phyloP scores from a whole-genome alignment of 192 early-diverging fungal species.

The Coemansia sp. region DNA sequence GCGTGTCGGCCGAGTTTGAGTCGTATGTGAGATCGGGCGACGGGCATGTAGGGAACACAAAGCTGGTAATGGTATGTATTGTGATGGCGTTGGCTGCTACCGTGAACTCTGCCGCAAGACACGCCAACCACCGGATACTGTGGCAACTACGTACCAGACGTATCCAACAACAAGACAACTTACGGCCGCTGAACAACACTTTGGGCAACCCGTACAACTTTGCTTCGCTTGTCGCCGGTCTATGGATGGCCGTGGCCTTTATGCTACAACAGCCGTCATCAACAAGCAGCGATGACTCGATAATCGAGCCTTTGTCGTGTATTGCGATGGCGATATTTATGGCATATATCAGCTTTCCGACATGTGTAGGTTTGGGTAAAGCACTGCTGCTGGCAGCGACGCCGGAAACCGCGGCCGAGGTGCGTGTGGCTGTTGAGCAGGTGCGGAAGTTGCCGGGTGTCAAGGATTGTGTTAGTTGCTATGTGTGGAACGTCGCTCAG shows the following conservation, averaged over 20 bases:
- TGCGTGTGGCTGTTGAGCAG: slow-evolving; percentile 13
- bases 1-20: slow-evolving; percentile 31
- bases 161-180: slow-evolving; percentile 5
- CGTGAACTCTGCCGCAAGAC: slow-evolving; percentile 22
- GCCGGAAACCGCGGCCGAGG: not conserved
- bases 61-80: slow-evolving; percentile 8
- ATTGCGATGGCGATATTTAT: slow-evolving; percentile 25
- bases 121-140: slow-evolving; percentile 33
- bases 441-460: slow-evolving; percentile 30
- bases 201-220: slow-evolving; percentile 39
- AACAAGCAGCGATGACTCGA: slow-evolving; percentile 19
- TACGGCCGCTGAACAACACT: slow-evolving; percentile 25
- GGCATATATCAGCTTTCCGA: slow-evolving; percentile 28
- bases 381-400: slow-evolving; percentile 25
- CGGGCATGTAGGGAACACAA: slow-evolving; percentile 13
- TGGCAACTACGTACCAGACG: slow-evolving; percentile 30
- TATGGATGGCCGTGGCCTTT: slow-evolving; percentile 26
- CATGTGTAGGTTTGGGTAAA: slow-evolving; percentile 30
- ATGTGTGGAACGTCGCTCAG: slow-evolving; percentile 29
- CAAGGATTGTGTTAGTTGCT: slow-evolving; percentile 15
- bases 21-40: slow-evolving; percentile 20
- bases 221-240: slow-evolving; percentile 26
- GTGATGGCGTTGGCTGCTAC: slow-evolving; percentile 16
- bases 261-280: slow-evolving; percentile 26
- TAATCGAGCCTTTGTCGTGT: slow-evolving; percentile 42